Evolutionary conservation across 768 basidiomycete genomes (phyloP), one percentile per base, ranked within the genome.

Genomic region (Suillus occidentalis): DNA sequence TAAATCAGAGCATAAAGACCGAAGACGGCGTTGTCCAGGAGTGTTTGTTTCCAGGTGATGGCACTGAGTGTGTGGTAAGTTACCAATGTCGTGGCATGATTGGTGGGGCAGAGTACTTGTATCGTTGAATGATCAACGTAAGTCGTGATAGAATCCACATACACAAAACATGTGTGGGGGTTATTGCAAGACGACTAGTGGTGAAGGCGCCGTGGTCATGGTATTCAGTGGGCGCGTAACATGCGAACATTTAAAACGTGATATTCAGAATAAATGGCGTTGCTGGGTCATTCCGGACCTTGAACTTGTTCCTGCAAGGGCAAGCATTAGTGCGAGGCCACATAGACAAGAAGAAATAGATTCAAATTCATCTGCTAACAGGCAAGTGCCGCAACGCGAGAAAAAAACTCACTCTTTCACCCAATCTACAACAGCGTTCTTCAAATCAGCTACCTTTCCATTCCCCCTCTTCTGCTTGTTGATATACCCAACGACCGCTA

Each of bases 241-340:
- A 58, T 60, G 56, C 47, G 25, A 59, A 18, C 13, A 45, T 28
- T 63, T 20, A 65, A 56, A 59, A 36, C 6, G 64, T 72, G 45
- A 77, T 60, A 14, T 67, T 63, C 65, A 69, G 14, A 25, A 64
- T 61, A n/a, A 55, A 56, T 16, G 22, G 39, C 8, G 57, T 64
- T 20, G 12, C 18, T 9, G 13, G 1, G 5, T 39, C 14, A 60
- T 9, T 7, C 0, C 28, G 12, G 1, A 53, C 31, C 12, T n/a
- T 56, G n/a, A 76, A 75, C 34, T 68, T 25, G 57, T 77, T 63
- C 42, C 74, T 75, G 25, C 20, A 56, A 60, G 28, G 34, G 25
- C 28, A 50, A 4, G 3, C 36, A 16, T 50, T 64, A 62, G 40
- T 16, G 31, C 18, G 20, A 60, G 22, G 61, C 9, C 47, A 22